Base-by-base conservation (phyloP, 2,329 filamentous ascomycete genomes). In the Cladophialophora chaetospira region DNA sequence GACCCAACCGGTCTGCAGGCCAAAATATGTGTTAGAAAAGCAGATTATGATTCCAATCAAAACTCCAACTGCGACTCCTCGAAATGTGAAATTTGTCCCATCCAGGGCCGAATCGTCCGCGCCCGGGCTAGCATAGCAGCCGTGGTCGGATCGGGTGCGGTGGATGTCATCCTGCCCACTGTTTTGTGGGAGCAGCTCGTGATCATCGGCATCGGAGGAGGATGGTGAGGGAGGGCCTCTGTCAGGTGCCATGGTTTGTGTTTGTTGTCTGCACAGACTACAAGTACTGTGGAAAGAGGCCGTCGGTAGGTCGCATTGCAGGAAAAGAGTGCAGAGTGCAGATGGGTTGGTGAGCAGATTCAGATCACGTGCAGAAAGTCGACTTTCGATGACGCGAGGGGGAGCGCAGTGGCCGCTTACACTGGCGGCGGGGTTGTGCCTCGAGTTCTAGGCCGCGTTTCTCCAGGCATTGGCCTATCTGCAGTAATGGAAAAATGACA, bases 11-110 rank as follows among this genome's bases (percentile, higher is more conserved):
- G 90, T 95, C 75, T 97, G 94, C 28, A 99, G 79, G n/a, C 94
- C 94, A 71, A 99, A 99, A 73, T 97, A 99, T 79, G 95, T 97
- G 71, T 99, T 99, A 50, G 90, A 95, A 71, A 96, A 96, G 70
- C 89, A 94, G 68, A 97, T 96, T 53, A 97, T 79, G 3, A 94
- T 84, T 36, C 94, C 94, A 62, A 99, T 94, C 3, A 83, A 77
- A 4, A 96, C 79, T 13, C 94, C 94, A 25, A 89, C 90, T 4
- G 85, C 70, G 35, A 97, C 80, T 48, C 91, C 91, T 54, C 94
- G 87, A 23, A 87, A 56, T 0, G 94, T 97, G 75, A 99, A 97
- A 75, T 91, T 91, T 44, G 83, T 83, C 4, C 77, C 75, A 60
- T 79, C 71, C 4, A 66, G 63, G 3, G 74, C 73, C 11, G 68